These are phyloP conservation scores for Salvia miltiorrhiza DNA, from an alignment of 257 asterid genomes.

Conservation along the genomic window DNA sequence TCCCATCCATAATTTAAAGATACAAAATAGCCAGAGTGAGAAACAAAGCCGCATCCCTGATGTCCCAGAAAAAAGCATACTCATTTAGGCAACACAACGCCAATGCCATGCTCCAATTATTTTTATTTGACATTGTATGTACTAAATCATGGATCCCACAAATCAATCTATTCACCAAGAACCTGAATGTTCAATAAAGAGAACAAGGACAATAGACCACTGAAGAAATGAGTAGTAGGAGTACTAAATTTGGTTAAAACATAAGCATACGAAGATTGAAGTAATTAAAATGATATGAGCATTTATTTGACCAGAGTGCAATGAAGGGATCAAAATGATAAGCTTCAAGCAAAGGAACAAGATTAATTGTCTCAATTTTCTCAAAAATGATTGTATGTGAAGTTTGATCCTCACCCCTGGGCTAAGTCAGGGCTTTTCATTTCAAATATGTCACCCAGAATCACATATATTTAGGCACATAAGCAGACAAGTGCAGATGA, in stretches of 20 bases:
- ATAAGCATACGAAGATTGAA: not conserved
- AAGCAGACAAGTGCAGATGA: slow-evolving; percentile 18
- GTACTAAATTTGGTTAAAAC: not conserved
- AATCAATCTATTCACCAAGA: not conserved
- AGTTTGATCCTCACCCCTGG: not conserved
- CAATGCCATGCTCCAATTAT: not conserved
- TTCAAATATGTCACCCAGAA: not conserved
- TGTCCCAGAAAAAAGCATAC: too few species aligned
- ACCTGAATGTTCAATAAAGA: not conserved
- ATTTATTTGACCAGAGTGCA: slow-evolving; percentile 4
- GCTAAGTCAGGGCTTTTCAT: not conserved
- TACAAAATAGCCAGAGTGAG: not conserved
- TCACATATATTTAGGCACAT: slow-evolving; percentile 1
- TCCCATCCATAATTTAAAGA: slow-evolving; percentile 7
- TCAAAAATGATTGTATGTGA: not conserved
- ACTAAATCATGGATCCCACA: not conserved
- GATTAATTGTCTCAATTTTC: slow-evolving; percentile 16
- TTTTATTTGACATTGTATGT: not conserved
- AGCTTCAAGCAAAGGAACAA: not conserved
- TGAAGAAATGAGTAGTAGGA: not conserved
- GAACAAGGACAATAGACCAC: not conserved
- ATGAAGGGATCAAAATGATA: slow-evolving; percentile 8
- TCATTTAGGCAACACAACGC: slow-evolving; percentile 1
- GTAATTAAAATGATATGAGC: not conserved
- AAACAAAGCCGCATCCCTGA: not conserved